These are phyloP conservation scores for Kluyveromyces dobzhanskii DNA, from an alignment of 805 yeast genomes.

Conservation along the genomic window DNA sequence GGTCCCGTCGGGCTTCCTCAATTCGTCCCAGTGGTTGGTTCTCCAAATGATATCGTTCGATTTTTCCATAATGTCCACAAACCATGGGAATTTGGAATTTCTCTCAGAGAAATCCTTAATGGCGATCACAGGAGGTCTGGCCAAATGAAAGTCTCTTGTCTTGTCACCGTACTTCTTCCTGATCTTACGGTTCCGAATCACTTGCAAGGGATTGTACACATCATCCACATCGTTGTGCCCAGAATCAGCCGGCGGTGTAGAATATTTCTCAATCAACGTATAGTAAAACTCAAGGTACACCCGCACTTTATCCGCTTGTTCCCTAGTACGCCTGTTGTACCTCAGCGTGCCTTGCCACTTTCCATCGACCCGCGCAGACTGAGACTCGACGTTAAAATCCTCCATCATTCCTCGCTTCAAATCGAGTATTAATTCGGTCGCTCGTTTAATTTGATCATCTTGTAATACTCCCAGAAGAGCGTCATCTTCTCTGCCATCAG, in stretches of 20 bases:
- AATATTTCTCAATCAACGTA: conserved; percentile 36
- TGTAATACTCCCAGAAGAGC: background rate
- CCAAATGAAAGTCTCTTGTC: conserved; percentile 36
- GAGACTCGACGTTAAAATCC: conserved; percentile 19
- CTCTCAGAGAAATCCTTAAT: conserved; percentile 44
- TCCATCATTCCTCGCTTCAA: conserved; percentile 25
- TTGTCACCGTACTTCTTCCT: conserved; percentile 40
- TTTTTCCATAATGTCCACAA: conserved; percentile 52
- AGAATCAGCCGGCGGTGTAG: conserved; percentile 19
- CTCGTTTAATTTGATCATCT: conserved; percentile 2
- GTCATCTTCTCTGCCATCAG: background rate
- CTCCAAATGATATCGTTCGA: conserved; percentile 51
- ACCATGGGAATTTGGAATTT: conserved; percentile 49
- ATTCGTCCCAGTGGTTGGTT: conserved; percentile 26
- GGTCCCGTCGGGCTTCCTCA: conserved; percentile 22
- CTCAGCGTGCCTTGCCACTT: background rate
- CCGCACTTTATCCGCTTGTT: conserved; percentile 25
- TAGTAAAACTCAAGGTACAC: conserved; percentile 41
- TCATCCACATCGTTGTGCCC: conserved; percentile 46
- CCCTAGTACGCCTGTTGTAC: conserved; percentile 11
- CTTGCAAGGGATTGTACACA: conserved; percentile 73
- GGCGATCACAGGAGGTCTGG: conserved; percentile 54
- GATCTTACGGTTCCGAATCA: conserved; percentile 62
- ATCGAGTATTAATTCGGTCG: conserved; percentile 21
- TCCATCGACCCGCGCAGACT: background rate